Base-by-base conservation (phyloP, 2,329 filamentous ascomycete species). In the Graphilbum sp. region DNA sequence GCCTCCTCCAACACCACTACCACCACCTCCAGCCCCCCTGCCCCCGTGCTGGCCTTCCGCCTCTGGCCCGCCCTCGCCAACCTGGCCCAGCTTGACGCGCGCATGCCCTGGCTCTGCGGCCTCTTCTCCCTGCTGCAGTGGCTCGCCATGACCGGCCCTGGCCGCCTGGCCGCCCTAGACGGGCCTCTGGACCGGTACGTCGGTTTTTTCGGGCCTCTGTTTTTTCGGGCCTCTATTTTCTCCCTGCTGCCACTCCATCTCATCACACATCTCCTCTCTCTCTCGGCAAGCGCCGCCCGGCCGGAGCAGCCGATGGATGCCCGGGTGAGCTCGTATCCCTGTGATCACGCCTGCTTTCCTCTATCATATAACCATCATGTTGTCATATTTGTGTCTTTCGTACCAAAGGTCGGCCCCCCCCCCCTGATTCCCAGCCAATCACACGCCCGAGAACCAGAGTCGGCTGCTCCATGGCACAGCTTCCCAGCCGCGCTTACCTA, bases 101-200 rank as follows among this genome's bases (percentile, higher is more conserved):
- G 85, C 57, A 93, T 94, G 85, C 88, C 88, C 45, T 96, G 88
- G 88, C 69, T 94, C 40, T 69, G 67, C 52, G 84, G 84, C 53
- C 63, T 72, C 48, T 56, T 90, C 43, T 80, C 81, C 41, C 70
- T 94, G 57, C 56, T 79, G 47, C 84, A 90, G 59, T 78, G 81
- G 66, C 67, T 75, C 47, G 68, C 76, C 50, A 60, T 88, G 52
- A 64, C 67, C 50, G 84, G 86, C 19, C 83, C 83, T 46, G 82
- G 85, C 50, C 71, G 61, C 59, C 58, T 93, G 46, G 85, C 81
- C 53, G 69, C 71, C 50, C 72, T 79, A 21, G 71, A 92, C 56
- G 78, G 85, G 46, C 68, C 76, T 56, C 63, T 95, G 59, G 88
- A 96, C 65, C 92, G 85, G 88, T 96, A 15, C 6, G 19, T 17